Conservation (phyloP, 352 stramenopile species). For the Poterioochromonas sp. region DNA sequence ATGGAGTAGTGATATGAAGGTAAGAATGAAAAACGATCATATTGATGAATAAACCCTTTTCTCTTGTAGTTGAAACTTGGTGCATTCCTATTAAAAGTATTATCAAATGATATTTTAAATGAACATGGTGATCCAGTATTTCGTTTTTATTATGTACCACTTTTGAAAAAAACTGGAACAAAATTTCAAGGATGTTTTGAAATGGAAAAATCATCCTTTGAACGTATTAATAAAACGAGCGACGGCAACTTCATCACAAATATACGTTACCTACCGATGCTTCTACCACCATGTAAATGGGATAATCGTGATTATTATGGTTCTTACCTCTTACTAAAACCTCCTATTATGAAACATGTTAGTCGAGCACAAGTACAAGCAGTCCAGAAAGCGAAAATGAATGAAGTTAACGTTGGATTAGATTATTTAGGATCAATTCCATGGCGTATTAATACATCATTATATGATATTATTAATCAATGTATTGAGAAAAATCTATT, state of each 20-base stretch:
- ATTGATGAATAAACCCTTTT: background rate
- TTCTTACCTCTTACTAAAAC: constrained; percentile 80
- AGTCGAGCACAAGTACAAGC: constrained; percentile 79
- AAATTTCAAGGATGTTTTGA: constrained; percentile 24
- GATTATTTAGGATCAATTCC: constrained; percentile 80
- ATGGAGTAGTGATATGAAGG: constrained; percentile 32
- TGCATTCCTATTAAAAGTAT: background rate
- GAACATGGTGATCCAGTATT: background rate
- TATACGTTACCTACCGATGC: constrained; percentile 84
- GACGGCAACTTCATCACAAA: constrained; percentile 5
- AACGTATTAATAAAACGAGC: background rate
- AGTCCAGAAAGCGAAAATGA: constrained; percentile 69
- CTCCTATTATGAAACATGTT: constrained; percentile 70
- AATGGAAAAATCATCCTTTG: background rate
- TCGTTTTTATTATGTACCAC: constrained; percentile 41
- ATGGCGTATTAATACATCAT: constrained; percentile 87
- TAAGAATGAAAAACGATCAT: constrained; percentile 49
- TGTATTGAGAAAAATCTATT: constrained; percentile 77
- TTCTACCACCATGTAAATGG: constrained; percentile 85
- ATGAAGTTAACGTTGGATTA: constrained; percentile 72
- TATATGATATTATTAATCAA: constrained; percentile 76
- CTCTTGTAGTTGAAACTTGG: background rate
- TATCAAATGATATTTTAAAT: background rate
- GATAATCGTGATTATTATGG: constrained; percentile 63
- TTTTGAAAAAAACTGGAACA: constrained; percentile 43